A percentile compares a stretch with the other conserved stretches of the same genome.
Conservation (phyloP, 1,284 basidiomycete genomes). For the Ceratobasidium papillatum region DNA sequence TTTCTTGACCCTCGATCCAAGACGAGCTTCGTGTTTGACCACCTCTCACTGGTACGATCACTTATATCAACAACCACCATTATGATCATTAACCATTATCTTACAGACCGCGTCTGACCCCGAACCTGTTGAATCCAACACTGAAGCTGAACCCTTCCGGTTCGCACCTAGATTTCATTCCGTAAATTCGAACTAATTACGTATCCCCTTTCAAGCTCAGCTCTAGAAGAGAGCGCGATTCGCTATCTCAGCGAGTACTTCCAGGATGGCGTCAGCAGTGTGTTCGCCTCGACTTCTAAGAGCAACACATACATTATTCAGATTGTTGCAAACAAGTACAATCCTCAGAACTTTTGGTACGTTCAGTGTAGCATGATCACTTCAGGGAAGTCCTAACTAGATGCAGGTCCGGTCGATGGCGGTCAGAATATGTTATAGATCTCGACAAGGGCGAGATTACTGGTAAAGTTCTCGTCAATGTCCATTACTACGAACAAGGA, state of each 20-base stretch:
- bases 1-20: conserved; percentile 84
- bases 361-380: conserved; percentile 43
- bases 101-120: conserved; percentile 78
- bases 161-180: conserved; percentile 49
- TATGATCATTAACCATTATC: conserved; percentile 2
- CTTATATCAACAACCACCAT: neutral
- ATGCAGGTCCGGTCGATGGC: conserved; percentile 89
- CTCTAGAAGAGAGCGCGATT: conserved; percentile 72
- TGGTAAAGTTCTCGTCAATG: conserved; percentile 77
- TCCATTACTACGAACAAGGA: conserved; percentile 97
- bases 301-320: conserved; percentile 72
- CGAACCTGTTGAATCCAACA: conserved; percentile 66
- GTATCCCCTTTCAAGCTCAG: conserved; percentile 58
- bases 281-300: conserved; percentile 64
- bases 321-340: conserved; percentile 93
- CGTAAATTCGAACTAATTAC: neutral
- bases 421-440: conserved; percentile 61
- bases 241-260: conserved; percentile 82
- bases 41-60: conserved; percentile 71
- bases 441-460: conserved; percentile 47
- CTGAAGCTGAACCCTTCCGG: conserved; percentile 79
- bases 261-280: conserved; percentile 72
- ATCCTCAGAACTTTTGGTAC: conserved; percentile 88
- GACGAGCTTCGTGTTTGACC: conserved; percentile 82
- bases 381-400: neutral